phyloP scores from a whole-genome alignment of 1,284 basidiomycete genomes.

The Ganoderma leucocontextum region DNA sequence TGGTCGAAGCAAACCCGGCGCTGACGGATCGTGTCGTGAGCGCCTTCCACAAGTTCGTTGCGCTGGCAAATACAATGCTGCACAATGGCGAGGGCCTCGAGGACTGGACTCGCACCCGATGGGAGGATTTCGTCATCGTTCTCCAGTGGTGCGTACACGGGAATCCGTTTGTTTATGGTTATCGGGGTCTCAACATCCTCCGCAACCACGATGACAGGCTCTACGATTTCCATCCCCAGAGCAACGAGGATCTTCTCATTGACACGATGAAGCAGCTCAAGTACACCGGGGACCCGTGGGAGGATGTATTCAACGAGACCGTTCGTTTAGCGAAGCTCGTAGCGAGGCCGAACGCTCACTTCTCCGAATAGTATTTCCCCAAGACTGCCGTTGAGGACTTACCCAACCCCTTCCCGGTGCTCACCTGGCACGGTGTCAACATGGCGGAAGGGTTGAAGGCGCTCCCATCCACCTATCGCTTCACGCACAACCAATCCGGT shows the following conservation, averaged over 20 bases:
- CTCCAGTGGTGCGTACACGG: constrained; percentile 56
- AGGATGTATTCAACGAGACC: constrained; percentile 42
- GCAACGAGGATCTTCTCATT: constrained; percentile 57
- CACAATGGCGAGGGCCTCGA: constrained; percentile 59
- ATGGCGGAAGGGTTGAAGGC: constrained; percentile 68
- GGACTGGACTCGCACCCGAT: constrained; percentile 60
- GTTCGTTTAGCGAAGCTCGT: background rate
- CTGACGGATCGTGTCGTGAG: constrained; percentile 54
- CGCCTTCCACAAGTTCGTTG: constrained; percentile 60
- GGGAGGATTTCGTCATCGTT: constrained; percentile 65
- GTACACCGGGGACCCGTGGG: constrained; percentile 62
- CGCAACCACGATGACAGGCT: constrained; percentile 47
- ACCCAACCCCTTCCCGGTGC: constrained; percentile 43
- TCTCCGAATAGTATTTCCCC: constrained; percentile 51
- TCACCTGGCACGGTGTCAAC: constrained; percentile 65
- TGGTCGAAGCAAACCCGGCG: constrained; percentile 57
- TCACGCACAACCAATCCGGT: constrained; percentile 66
- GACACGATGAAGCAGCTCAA: constrained; percentile 65
- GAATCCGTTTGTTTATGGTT: background rate
- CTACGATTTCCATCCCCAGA: constrained; percentile 60
- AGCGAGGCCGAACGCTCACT: background rate
- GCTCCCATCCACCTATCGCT: constrained; percentile 60
- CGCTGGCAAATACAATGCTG: constrained; percentile 64
- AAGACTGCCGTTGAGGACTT: constrained; percentile 43
- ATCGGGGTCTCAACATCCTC: background rate